These are phyloP conservation scores for Lignosus rhinocerotis DNA, from an alignment of 1,284 basidiomycete species.

Conservation along the genomic window DNA sequence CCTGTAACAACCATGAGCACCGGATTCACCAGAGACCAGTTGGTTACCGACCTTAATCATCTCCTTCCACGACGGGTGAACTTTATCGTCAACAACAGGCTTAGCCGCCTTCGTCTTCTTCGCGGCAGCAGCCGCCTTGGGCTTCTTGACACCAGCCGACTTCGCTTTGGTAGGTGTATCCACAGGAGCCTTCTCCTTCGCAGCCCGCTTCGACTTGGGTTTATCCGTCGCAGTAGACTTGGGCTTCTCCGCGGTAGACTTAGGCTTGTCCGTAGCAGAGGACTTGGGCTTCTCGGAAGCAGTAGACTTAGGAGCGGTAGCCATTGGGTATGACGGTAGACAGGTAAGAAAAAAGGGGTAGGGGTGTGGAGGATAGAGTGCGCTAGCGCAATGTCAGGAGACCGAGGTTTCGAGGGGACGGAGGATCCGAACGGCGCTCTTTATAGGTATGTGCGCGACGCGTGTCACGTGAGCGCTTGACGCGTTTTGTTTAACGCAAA, in stretches of 20 bases:
- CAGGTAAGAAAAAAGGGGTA: not conserved
- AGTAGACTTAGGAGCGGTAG: constrained; percentile 25
- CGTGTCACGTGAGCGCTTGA: constrained; percentile 35
- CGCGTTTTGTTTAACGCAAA: constrained; percentile 40
- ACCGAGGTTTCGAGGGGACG: constrained; percentile 21
- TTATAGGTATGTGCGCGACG: constrained; percentile 36
- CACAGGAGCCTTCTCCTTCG: constrained; percentile 21
- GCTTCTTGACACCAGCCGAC: constrained; percentile 39
- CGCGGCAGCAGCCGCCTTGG: constrained; percentile 34
- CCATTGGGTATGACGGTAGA: constrained; percentile 13
- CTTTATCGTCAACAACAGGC: constrained; percentile 34
- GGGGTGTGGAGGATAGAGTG: constrained; percentile 7
- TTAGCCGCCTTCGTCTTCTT: constrained; percentile 32
- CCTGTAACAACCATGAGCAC: constrained; percentile 43
- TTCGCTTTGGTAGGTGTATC: constrained; percentile 49
- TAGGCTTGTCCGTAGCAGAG: constrained; percentile 19
- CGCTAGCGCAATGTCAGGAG: constrained; percentile 20
- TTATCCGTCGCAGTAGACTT: constrained; percentile 18
- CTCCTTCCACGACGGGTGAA: constrained; percentile 72
- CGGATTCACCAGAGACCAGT: not conserved
- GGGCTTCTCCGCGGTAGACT: constrained; percentile 20
- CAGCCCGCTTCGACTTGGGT: constrained; percentile 16
- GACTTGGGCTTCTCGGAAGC: constrained; percentile 25
- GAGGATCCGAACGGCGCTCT: constrained; percentile 15
- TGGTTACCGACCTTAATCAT: constrained; percentile 67